Conservation (phyloP, 345 rosid species). For the Salix suchowensis region DNA sequence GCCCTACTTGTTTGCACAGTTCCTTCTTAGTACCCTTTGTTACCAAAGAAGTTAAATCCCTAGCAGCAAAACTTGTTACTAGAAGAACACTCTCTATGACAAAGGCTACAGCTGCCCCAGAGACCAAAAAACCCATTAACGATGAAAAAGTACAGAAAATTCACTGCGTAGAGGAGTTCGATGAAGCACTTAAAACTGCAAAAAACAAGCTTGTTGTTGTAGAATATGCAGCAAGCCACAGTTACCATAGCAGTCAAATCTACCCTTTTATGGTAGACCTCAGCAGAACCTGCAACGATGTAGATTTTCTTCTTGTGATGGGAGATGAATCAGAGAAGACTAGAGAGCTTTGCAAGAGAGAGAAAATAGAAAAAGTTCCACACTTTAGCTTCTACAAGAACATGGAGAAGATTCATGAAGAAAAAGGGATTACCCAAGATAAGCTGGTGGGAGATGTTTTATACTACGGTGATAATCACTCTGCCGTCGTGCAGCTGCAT, state of each 20-base stretch:
- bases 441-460: slow-evolving; percentile 74
- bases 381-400: slow-evolving; percentile 88
- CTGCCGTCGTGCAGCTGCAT: slow-evolving; percentile 77
- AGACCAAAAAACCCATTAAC: slow-evolving; percentile 31
- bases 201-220: slow-evolving; percentile 72
- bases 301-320: slow-evolving; percentile 70
- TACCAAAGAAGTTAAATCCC: background rate
- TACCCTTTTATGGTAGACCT: slow-evolving; percentile 89
- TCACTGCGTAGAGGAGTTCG: slow-evolving; percentile 69
- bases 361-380: slow-evolving; percentile 68
- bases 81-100: background rate
- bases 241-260: slow-evolving; percentile 44
- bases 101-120: slow-evolving; percentile 51
- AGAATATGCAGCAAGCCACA: slow-evolving; percentile 62
- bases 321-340: slow-evolving; percentile 87
- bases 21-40: slow-evolving; percentile 16
- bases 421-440: slow-evolving; percentile 85
- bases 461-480: slow-evolving; percentile 91
- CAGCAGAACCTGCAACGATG: slow-evolving; percentile 77
- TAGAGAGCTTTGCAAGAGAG: slow-evolving; percentile 63
- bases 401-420: slow-evolving; percentile 89
- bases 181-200: slow-evolving; percentile 59
- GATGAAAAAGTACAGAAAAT: slow-evolving; percentile 62
- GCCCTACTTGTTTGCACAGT: slow-evolving; percentile 16
- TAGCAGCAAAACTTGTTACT: slow-evolving; percentile 3